phyloP scores from a whole-genome alignment of 805 yeast genomes.

The Cyberlindnera nakhonratchasimensis region DNA sequence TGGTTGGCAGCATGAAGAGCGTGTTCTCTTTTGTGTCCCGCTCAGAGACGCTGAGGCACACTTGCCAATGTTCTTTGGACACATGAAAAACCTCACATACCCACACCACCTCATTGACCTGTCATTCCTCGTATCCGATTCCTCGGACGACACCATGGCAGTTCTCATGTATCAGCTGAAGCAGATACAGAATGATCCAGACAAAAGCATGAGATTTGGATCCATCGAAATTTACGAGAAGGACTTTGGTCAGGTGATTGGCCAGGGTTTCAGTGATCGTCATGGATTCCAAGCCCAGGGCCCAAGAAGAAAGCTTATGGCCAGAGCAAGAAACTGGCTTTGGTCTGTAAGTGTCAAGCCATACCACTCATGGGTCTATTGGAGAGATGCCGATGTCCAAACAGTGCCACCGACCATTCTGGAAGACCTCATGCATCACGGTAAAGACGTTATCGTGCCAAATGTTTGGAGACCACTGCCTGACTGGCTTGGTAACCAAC shows the following conservation, averaged over 20 bases:
- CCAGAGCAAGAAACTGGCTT: slow-evolving; percentile 93
- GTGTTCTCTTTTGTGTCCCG: slow-evolving; percentile 86
- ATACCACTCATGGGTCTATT: slow-evolving; percentile 92
- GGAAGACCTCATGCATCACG: slow-evolving; percentile 91
- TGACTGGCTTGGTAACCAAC: slow-evolving; percentile 82
- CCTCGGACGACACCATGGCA: slow-evolving; percentile 84
- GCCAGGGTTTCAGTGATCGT: slow-evolving; percentile 90
- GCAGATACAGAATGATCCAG: slow-evolving; percentile 63
- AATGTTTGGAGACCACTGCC: slow-evolving; percentile 91
- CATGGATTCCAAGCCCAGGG: slow-evolving; percentile 98
- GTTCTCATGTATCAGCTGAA: slow-evolving; percentile 54
- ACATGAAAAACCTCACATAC: slow-evolving; percentile 75
- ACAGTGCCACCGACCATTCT: slow-evolving; percentile 79
- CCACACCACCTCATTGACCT: slow-evolving; percentile 84
- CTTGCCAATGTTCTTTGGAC: slow-evolving; percentile 84
- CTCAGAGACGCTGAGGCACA: slow-evolving; percentile 90
- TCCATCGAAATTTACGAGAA: slow-evolving; percentile 83
- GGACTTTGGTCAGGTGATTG: slow-evolving; percentile 91
- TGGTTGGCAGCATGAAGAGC: slow-evolving; percentile 81
- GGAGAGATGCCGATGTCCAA: slow-evolving; percentile 98
- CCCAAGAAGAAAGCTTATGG: slow-evolving; percentile 93
- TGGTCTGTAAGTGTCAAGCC: slow-evolving; percentile 86
- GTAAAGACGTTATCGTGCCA: slow-evolving; percentile 90
- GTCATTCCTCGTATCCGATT: slow-evolving; percentile 86
- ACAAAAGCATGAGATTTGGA: slow-evolving; percentile 65